Base-by-base conservation (phyloP, 2,329 filamentous ascomycete genomes). In the Aureobasidium namibiae region DNA sequence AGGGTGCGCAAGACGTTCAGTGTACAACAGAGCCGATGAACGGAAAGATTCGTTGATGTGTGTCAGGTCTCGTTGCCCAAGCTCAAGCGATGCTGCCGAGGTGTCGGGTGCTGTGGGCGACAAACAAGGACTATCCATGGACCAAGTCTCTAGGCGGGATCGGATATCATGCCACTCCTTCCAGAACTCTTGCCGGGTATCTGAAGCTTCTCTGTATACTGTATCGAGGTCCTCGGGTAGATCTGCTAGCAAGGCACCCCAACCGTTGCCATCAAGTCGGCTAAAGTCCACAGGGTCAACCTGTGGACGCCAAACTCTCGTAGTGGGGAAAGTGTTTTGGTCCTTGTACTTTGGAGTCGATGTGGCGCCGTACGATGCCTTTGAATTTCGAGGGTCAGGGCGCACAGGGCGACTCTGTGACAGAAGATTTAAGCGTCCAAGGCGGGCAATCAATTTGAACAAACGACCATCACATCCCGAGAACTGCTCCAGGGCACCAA, bases 21-120 rank as follows among this genome's bases (percentile, higher is more conserved):
- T 92, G 76, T 96, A 96, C 11, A 96, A 81, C 34, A 96, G 80
- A 0, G 91, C 92, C 0, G 91, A 86, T 71, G 94, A 91, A 18
- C 92, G 88, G 79, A 96, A 96, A 11, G 88, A 88, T 72, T 96
- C 90, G 21, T 89, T 95, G 53, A 96, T 87, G 67, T 91, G 89
- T 34, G 85, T 81, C 11, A 96, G 78, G 63, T 95, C 90, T 23
- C 84, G 75, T 69, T 94, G 88, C 8, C 80, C 79, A 10, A 81
- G 75, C 0, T 61, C 50, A 44, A 61, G 45, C 13, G 68, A 63
- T 23, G 66, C 56, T 23, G 65, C 49, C 39, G 57, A 49, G 16
- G 60, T 73, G 11, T 84, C 64, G 9, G 62, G 59, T 64, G 88
- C 82, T 31, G 31, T 45, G n/a, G 54, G 54, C 4, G 54, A 57